Percentiles rank a stretch among this genome's conserved stretches.
Evolutionary conservation across 306 rosid genomes (phyloP).

Genomic region (Rosa rugosa): DNA sequence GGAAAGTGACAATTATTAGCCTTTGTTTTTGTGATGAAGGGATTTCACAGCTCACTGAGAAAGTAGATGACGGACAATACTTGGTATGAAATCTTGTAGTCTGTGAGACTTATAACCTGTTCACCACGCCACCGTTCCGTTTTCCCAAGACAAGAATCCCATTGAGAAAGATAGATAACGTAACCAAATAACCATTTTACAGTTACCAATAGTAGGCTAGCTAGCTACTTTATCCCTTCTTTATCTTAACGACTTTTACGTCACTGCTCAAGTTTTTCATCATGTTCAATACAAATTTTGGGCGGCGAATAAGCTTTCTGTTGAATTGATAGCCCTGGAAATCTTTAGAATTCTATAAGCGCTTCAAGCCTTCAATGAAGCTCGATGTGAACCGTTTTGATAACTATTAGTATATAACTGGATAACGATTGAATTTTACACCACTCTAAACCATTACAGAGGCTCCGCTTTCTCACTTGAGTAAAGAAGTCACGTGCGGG

Average conservation of each 20-base stretch:
- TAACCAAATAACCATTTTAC: not conserved
- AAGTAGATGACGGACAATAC: not conserved
- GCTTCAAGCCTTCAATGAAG: not conserved
- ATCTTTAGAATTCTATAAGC: not conserved
- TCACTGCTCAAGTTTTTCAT: not conserved
- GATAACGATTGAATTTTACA: not conserved
- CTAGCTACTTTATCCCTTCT: not conserved
- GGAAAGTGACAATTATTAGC: conserved; percentile 2
- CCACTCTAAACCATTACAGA: too few species aligned
- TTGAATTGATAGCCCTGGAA: not conserved
- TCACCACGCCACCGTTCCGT: conserved; percentile 16
- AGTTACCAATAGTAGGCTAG: not conserved
- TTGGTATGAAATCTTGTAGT: not conserved
- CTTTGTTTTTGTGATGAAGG: not conserved
- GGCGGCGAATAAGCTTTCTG: conserved; percentile 12
- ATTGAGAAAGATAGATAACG: not conserved
- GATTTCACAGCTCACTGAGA: conserved; percentile 1
- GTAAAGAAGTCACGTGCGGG: not conserved
- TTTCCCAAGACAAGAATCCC: conserved; percentile 1
- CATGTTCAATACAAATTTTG: conserved; percentile 9
- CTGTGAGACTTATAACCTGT: not conserved
- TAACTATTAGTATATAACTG: not conserved
- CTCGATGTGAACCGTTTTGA: not conserved
- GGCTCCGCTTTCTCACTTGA: too few species aligned
- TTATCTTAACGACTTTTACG: not conserved